These are phyloP conservation scores for Cadophora sp. DNA, from an alignment of 2,329 filamentous ascomycete genomes.

Conservation along the genomic window DNA sequence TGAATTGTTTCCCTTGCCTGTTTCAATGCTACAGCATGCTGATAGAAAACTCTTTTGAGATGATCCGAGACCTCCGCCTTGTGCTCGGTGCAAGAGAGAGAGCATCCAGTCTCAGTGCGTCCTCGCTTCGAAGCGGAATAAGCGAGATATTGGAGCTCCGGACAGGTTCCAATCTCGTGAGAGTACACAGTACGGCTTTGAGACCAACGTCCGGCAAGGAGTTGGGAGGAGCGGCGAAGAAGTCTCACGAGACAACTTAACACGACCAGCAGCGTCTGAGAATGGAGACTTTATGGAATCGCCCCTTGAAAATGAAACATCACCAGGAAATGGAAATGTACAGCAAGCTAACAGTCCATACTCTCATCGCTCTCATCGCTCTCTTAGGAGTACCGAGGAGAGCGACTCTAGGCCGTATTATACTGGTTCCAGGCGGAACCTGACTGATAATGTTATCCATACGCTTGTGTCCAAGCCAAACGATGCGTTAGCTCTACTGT, in stretches of 20 bases:
- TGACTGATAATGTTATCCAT: slow-evolving; percentile 45
- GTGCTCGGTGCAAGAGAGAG: slow-evolving; percentile 14
- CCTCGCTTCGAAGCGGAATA: slow-evolving; percentile 12
- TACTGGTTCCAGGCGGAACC: background rate
- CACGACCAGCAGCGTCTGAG: background rate
- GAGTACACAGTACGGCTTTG: background rate
- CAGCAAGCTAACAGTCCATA: background rate
- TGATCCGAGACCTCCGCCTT: slow-evolving; percentile 14
- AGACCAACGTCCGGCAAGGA: background rate
- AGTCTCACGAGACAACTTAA: background rate
- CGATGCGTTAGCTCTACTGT: slow-evolving; percentile 58
- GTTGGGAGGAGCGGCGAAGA: background rate
- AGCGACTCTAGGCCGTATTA: background rate
- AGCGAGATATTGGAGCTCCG: background rate
- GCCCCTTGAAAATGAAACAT: background rate
- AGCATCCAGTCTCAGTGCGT: slow-evolving; percentile 18
- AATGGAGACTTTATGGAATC: background rate
- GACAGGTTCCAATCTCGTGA: background rate
- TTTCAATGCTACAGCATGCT: background rate
- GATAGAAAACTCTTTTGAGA: background rate
- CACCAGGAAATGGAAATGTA: background rate
- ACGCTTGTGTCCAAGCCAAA: slow-evolving; percentile 60
- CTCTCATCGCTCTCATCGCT: background rate
- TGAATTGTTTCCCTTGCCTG: background rate
- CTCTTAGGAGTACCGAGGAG: background rate